These are phyloP conservation scores for Mortierella sp. DNA, from an alignment of 371 early-diverging fungal species.

Conservation along the genomic window DNA sequence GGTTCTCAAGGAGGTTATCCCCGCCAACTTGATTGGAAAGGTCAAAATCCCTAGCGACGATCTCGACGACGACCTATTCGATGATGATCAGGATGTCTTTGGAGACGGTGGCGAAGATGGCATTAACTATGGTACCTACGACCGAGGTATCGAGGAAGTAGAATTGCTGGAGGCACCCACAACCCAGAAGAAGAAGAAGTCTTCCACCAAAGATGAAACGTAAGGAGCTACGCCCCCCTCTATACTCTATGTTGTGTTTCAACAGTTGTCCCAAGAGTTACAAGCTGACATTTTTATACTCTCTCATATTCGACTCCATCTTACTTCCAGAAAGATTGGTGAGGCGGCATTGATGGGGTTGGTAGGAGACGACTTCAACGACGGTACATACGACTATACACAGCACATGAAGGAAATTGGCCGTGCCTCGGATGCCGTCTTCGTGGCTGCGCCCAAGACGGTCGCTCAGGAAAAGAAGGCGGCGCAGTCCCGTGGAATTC, in stretches of 20 bases:
- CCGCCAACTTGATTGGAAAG: slow-evolving; percentile 74
- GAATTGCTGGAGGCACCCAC: slow-evolving; percentile 48
- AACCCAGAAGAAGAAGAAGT: slow-evolving; percentile 24
- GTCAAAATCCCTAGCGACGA: slow-evolving; percentile 47
- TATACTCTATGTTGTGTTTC: neutral
- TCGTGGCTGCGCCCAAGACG: slow-evolving; percentile 75
- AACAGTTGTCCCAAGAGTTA: too few relatives aligned
- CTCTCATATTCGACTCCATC: neutral
- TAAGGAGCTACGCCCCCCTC: slow-evolving; percentile 15
- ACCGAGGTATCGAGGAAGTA: slow-evolving; percentile 35
- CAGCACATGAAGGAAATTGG: slow-evolving; percentile 93
- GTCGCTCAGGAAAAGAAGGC: slow-evolving; percentile 59
- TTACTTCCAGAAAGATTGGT: slow-evolving; percentile 67
- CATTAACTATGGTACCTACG: slow-evolving; percentile 54
- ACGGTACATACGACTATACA: slow-evolving; percentile 92
- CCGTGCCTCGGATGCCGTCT: slow-evolving; percentile 80
- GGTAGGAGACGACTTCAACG: slow-evolving; percentile 75
- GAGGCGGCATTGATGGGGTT: slow-evolving; percentile 89
- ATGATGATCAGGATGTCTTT: slow-evolving; percentile 44
- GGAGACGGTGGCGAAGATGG: slow-evolving; percentile 27
- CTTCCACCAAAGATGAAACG: slow-evolving; percentile 28
- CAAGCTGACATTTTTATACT: neutral
- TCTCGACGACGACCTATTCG: slow-evolving; percentile 43
- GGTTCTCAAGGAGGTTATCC: slow-evolving; percentile 86
- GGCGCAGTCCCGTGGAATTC: slow-evolving; percentile 41